Conservation (phyloP, 495 filamentous ascomycete genomes). For the Jackrogersella minutella region DNA sequence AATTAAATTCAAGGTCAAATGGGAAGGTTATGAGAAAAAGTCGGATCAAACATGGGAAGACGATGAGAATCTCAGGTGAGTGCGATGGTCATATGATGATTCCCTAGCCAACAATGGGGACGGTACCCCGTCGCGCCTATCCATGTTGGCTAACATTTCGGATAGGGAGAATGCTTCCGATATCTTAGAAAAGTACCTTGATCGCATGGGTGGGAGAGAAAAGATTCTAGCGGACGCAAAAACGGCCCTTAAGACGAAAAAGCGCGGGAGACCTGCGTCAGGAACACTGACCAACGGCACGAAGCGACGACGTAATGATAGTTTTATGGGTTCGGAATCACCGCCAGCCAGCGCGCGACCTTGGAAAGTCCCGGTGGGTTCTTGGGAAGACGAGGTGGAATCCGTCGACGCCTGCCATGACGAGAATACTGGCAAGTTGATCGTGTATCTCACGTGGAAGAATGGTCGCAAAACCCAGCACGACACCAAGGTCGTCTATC, state of each 20-base stretch:
- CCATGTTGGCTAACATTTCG: background rate
- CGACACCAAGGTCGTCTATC: constrained; percentile 61
- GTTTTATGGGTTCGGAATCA: constrained; percentile 47
- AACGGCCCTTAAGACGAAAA: constrained; percentile 53
- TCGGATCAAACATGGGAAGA: constrained; percentile 68
- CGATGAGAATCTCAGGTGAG: constrained; percentile 64
- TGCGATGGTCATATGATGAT: background rate
- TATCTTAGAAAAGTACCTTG: constrained; percentile 57
- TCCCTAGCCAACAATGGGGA: background rate
- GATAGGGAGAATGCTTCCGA: constrained; percentile 54
- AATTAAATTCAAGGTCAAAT: constrained; percentile 64
- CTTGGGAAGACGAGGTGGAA: constrained; percentile 66
- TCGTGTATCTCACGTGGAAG: constrained; percentile 64
- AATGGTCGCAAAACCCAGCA: constrained; percentile 68
- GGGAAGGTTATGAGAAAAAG: constrained; percentile 68
- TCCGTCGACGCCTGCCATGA: constrained; percentile 66
- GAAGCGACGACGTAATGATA: constrained; percentile 51
- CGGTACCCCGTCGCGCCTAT: constrained; percentile 1
- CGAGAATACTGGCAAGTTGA: constrained; percentile 54
- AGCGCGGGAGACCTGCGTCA: constrained; percentile 53
- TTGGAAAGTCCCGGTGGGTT: constrained; percentile 64
- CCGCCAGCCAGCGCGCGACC: constrained; percentile 48
- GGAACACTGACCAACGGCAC: constrained; percentile 42
- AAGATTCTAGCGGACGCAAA: constrained; percentile 54
- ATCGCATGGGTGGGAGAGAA: constrained; percentile 60